Evolutionary conservation across 805 yeast genomes (phyloP).

Genomic region (Saccharomycopsis capsularis): DNA sequence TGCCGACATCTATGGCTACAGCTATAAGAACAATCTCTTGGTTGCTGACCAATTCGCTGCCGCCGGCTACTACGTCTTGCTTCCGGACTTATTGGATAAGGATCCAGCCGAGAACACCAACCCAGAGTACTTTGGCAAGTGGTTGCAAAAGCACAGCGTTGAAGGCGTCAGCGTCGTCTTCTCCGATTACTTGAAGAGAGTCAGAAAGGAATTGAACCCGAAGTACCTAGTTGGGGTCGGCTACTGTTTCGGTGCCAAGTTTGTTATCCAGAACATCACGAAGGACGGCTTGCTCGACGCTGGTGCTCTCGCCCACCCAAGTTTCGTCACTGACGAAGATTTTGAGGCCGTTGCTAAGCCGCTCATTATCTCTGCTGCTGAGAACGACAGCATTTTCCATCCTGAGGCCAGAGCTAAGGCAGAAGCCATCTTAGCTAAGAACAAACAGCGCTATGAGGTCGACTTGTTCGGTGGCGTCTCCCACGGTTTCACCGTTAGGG

Average conservation of each 20-base stretch:
- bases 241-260: conserved; percentile 82
- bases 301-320: conserved; percentile 82
- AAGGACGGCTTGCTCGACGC: conserved; percentile 39
- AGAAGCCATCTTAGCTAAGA: conserved; percentile 49
- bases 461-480: conserved; percentile 54
- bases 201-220: conserved; percentile 41
- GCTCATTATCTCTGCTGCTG: conserved; percentile 67
- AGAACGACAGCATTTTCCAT: conserved; percentile 57
- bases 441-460: conserved; percentile 50
- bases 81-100: conserved; percentile 69
- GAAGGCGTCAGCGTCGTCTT: conserved; percentile 44
- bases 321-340: conserved; percentile 61
- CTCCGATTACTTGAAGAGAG: conserved; percentile 37
- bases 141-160: conserved; percentile 49
- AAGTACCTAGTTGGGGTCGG: conserved; percentile 50
- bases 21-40: conserved; percentile 49
- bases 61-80: conserved; percentile 54
- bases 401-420: conserved; percentile 55
- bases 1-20: conserved; percentile 66
- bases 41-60: conserved; percentile 61
- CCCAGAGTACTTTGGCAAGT: conserved; percentile 29
- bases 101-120: conserved; percentile 37
- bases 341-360: conserved; percentile 56
- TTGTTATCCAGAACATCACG: conserved; percentile 35
- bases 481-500: conserved; percentile 81